Conservation (phyloP, 1,284 basidiomycete genomes). For the Trichosporon ovoides region DNA sequence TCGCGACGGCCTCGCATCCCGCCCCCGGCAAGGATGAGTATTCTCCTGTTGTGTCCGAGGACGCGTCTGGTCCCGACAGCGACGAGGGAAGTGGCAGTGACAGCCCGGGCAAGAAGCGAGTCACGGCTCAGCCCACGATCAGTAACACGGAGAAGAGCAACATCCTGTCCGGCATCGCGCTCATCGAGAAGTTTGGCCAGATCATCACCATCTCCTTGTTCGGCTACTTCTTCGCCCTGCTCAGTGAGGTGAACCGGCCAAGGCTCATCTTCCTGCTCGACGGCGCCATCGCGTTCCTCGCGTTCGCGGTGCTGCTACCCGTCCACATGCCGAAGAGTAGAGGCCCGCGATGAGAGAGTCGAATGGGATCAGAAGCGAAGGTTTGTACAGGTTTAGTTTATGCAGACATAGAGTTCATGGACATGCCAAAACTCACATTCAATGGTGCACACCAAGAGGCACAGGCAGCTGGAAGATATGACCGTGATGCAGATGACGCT, state of each 20-base stretch:
- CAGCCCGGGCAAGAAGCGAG: background rate
- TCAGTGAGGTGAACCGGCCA: conserved; percentile 31
- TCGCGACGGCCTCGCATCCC: conserved; percentile 18
- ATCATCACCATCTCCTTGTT: conserved; percentile 39
- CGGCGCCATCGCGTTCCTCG: conserved; percentile 38
- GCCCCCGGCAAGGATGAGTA: background rate
- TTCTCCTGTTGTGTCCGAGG: conserved; percentile 15
- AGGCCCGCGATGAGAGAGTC: background rate
- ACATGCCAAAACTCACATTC: background rate
- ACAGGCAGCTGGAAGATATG: no score
- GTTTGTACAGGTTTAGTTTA: background rate
- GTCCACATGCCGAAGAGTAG: conserved; percentile 29
- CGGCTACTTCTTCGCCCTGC: conserved; percentile 30
- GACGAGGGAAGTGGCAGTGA: background rate
- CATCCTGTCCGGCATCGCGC: conserved; percentile 42
- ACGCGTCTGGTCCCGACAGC: conserved; percentile 22
- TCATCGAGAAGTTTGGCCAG: conserved; percentile 42
- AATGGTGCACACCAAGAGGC: background rate
- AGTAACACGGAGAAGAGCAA: conserved; percentile 14
- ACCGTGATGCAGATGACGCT: no score
- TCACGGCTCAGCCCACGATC: background rate
- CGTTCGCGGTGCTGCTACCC: conserved; percentile 31
- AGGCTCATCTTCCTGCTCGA: conserved; percentile 37
- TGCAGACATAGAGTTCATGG: background rate
- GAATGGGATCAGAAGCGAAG: no score